Conservation (phyloP, 148 eudicot species). For the Cornus suecica region DNA sequence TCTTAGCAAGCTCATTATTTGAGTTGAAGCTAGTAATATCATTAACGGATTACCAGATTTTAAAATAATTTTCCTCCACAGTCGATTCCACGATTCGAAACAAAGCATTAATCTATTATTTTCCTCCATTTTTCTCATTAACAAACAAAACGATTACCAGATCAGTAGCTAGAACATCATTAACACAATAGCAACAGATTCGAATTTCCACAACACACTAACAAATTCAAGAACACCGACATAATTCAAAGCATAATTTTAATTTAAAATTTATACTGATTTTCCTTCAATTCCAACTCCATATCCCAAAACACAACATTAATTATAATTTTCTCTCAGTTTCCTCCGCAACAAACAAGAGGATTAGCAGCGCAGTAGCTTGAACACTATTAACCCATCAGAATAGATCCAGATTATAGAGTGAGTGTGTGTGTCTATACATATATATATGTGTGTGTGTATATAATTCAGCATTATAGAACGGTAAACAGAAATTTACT, state of each 20-base stretch:
- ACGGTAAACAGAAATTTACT: conserved; percentile 11
- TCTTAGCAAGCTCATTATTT: background rate
- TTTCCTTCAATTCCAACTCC: background rate
- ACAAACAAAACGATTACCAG: too few relatives aligned
- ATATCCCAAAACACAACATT: too few relatives aligned
- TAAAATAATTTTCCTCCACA: too few relatives aligned
- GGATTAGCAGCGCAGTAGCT: background rate
- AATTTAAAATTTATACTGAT: background rate
- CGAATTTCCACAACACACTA: background rate
- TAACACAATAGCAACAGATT: too few relatives aligned
- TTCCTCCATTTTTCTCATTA: too few relatives aligned
- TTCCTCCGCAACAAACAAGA: background rate
- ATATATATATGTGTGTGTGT: too few relatives aligned
- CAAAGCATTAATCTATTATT: too few relatives aligned
- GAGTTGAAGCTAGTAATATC: background rate
- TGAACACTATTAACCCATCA: background rate
- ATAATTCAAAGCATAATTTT: too few relatives aligned
- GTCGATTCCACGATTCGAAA: too few relatives aligned
- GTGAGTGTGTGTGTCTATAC: too few relatives aligned
- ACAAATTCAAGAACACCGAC: background rate
- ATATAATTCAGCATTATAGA: background rate
- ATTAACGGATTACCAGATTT: too few relatives aligned
- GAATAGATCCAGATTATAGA: background rate
- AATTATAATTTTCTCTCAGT: background rate
- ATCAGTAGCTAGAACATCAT: too few relatives aligned